These are phyloP conservation scores for Jacaranda mimosifolia DNA, from an alignment of 257 asterid genomes.

Conservation along the genomic window DNA sequence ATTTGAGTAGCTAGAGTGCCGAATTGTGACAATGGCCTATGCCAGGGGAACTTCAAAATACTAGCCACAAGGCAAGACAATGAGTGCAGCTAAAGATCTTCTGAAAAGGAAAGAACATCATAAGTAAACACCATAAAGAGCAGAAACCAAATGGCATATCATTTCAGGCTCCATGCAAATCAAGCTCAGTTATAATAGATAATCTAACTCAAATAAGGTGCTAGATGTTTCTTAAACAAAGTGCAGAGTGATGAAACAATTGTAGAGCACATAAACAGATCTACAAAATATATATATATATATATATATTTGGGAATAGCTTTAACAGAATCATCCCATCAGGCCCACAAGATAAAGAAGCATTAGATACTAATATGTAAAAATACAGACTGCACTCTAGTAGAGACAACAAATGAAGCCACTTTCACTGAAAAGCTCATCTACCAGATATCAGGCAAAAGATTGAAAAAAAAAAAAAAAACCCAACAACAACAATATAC, in stretches of 20 bases:
- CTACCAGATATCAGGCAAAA: conserved; percentile 42
- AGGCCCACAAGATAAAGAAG: conserved; percentile 58
- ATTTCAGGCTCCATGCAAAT: conserved; percentile 37
- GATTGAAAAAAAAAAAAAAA: background rate
- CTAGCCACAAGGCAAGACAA: conserved; percentile 36
- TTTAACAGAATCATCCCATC: conserved; percentile 41
- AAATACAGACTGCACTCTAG: conserved; percentile 36
- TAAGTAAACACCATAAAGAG: conserved; percentile 24
- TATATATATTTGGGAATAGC: conserved; percentile 10
- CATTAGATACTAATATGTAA: conserved; percentile 38
- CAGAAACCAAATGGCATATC: conserved; percentile 2
- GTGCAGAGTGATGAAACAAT: conserved; percentile 34
- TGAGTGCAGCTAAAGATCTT: conserved; percentile 25
- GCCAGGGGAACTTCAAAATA: conserved; percentile 15
- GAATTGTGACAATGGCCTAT: background rate
- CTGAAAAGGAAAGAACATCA: conserved; percentile 28
- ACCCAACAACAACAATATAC: conserved; percentile 20
- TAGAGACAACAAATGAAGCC: conserved; percentile 58
- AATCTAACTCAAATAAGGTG: conserved; percentile 25
- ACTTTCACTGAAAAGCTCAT: conserved; percentile 57
- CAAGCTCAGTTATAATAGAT: background rate
- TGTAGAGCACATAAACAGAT: conserved; percentile 41
- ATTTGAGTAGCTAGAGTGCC: background rate
- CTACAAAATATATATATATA: conserved; percentile 20
- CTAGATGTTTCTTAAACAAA: conserved; percentile 17